phyloP scores from a whole-genome alignment of 148 eudicot species.

The Silene conica region DNA sequence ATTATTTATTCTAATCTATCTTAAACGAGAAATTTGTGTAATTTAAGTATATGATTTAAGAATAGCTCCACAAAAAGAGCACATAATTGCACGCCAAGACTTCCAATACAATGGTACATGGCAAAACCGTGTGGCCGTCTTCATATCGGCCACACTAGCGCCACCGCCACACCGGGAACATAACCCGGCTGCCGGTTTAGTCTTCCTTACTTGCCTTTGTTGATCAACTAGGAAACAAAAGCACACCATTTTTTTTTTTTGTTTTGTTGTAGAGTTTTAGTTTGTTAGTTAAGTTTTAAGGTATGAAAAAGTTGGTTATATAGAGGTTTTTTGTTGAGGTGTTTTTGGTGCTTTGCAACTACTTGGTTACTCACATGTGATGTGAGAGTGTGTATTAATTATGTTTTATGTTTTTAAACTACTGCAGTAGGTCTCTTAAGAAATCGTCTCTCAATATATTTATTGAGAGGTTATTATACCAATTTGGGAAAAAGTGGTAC shows the following conservation, averaged over 20 bases:
- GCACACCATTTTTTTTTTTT: constrained; percentile 52
- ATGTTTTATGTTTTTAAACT: too few species aligned
- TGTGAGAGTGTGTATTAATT: not conserved
- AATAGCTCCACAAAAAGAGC: constrained; percentile 75
- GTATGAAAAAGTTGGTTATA: not conserved
- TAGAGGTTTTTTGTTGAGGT: not conserved
- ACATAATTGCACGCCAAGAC: constrained; percentile 69
- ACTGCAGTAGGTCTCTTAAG: too few species aligned
- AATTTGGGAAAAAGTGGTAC: too few species aligned
- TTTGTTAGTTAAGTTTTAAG: not conserved
- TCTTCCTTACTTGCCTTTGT: constrained; percentile 45
- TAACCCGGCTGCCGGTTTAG: constrained; percentile 74
- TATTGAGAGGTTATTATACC: too few species aligned
- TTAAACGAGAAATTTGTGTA: too few species aligned
- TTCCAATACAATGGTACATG: constrained; percentile 65
- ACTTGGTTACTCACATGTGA: not conserved
- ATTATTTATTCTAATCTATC: not conserved
- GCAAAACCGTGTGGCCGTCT: constrained; percentile 74
- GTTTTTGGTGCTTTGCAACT: not conserved
- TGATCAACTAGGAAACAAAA: constrained; percentile 81
- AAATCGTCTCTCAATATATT: too few species aligned
- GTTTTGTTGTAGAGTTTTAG: not conserved
- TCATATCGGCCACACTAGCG: constrained; percentile 77
- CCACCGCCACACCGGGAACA: constrained; percentile 78
- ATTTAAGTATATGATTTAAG: constrained; percentile 43